Conservation (phyloP, 305 asterid genomes). For the Plantago coronopus region DNA sequence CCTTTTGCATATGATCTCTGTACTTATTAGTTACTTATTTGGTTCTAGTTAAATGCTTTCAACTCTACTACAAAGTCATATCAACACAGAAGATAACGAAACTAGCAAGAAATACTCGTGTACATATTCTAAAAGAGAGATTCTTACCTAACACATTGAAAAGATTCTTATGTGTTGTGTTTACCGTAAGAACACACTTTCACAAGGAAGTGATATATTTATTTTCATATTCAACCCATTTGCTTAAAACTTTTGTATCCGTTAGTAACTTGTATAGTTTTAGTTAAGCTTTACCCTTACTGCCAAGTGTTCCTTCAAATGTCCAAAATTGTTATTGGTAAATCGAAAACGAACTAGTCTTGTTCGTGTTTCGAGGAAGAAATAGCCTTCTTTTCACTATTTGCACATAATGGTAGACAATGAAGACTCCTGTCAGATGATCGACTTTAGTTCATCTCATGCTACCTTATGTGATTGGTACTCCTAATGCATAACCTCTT, state of each 20-base stretch:
- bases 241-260: background rate
- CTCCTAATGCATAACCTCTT: too few relatives aligned
- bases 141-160: constrained; percentile 14
- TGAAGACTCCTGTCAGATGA: too few relatives aligned
- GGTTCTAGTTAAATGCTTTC: background rate
- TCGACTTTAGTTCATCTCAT: too few relatives aligned
- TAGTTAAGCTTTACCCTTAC: too few relatives aligned
- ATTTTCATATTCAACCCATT: background rate
- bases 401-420: too few relatives aligned
- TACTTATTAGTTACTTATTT: background rate
- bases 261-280: background rate
- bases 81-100: constrained; percentile 21
- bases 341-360: too few relatives aligned
- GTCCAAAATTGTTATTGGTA: too few relatives aligned
- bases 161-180: constrained; percentile 16
- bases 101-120: constrained; percentile 14
- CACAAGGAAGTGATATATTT: background rate
- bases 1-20: background rate
- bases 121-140: background rate
- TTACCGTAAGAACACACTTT: background rate
- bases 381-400: too few relatives aligned
- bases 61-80: constrained; percentile 7
- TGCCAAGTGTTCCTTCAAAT: background rate
- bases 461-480: too few relatives aligned
- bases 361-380: too few relatives aligned